These are phyloP conservation scores for Chalciporus sp. DNA, from an alignment of 1,284 basidiomycete genomes.

Conservation along the genomic window DNA sequence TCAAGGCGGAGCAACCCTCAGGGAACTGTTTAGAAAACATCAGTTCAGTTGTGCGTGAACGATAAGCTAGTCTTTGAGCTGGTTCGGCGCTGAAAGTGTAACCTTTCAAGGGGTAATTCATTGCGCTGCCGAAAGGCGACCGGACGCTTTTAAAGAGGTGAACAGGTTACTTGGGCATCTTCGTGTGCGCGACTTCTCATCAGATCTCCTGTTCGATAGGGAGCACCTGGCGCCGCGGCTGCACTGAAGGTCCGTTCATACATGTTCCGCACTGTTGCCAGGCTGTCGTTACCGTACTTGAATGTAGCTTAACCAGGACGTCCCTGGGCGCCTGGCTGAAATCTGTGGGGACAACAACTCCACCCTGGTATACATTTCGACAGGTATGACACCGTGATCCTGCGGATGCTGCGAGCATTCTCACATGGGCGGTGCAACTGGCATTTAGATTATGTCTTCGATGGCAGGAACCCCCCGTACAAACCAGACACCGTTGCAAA, in stretches of 20 bases:
- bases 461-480: conserved; percentile 82
- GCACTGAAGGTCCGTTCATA: conserved; percentile 51
- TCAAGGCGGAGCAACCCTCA: conserved; percentile 52
- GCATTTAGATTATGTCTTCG: conserved; percentile 79
- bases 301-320: conserved; percentile 65
- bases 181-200: background rate
- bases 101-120: conserved; percentile 70
- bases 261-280: background rate
- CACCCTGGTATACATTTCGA: conserved; percentile 77
- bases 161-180: conserved; percentile 11
- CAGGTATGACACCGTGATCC: conserved; percentile 46
- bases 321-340: conserved; percentile 63
- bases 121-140: conserved; percentile 82
- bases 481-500: conserved; percentile 64
- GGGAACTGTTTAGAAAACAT: conserved; percentile 40
- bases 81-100: conserved; percentile 2
- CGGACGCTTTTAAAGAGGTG: conserved; percentile 82
- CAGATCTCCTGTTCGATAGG: conserved; percentile 12
- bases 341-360: conserved; percentile 58
- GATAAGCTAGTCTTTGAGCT: background rate
- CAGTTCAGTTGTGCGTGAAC: conserved; percentile 63
- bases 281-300: conserved; percentile 1
- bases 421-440: conserved; percentile 9
- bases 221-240: conserved; percentile 56
- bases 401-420: conserved; percentile 4